A percentile compares a stretch with the other conserved stretches of the same genome.
These are phyloP conservation scores for Aspergillus cavernicola DNA, from an alignment of 495 filamentous ascomycete species.

Conservation along the genomic window DNA sequence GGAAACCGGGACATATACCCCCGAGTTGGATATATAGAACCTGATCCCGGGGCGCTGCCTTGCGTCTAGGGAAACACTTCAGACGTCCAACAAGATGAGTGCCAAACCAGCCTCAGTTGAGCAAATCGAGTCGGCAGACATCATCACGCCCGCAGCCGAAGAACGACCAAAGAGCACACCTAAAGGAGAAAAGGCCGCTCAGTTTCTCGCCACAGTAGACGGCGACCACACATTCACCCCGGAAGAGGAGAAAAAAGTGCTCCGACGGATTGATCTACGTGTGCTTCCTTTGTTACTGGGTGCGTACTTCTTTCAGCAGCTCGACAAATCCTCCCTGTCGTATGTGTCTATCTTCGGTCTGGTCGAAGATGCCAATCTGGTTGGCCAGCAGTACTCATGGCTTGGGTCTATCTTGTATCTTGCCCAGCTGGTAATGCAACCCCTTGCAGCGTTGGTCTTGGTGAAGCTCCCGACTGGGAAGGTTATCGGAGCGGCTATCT, in stretches of 20 bases:
- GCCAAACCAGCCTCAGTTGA: neutral
- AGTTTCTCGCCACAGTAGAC: slow-evolving; percentile 17
- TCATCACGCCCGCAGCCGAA: neutral
- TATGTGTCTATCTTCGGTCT: slow-evolving; percentile 49
- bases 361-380: slow-evolving; percentile 32
- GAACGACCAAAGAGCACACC: neutral
- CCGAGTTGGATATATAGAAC: neutral
- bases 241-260: slow-evolving; percentile 37
- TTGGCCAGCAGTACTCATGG: slow-evolving; percentile 47
- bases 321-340: slow-evolving; percentile 51
- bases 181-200: slow-evolving; percentile 11
- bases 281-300: slow-evolving; percentile 39
- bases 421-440: slow-evolving; percentile 37
- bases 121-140: neutral
- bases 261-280: slow-evolving; percentile 47
- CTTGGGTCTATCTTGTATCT: slow-evolving; percentile 43
- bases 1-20: neutral
- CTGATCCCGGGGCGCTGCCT: neutral
- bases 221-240: slow-evolving; percentile 38
- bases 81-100: neutral
- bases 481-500: slow-evolving; percentile 51
- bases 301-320: slow-evolving; percentile 42
- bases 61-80: neutral
- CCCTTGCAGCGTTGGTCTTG: slow-evolving; percentile 20
- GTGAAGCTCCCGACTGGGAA: slow-evolving; percentile 30